Evolutionary conservation across 169 alveolate species (phyloP).

Genomic region (Neospora caninum): DNA sequence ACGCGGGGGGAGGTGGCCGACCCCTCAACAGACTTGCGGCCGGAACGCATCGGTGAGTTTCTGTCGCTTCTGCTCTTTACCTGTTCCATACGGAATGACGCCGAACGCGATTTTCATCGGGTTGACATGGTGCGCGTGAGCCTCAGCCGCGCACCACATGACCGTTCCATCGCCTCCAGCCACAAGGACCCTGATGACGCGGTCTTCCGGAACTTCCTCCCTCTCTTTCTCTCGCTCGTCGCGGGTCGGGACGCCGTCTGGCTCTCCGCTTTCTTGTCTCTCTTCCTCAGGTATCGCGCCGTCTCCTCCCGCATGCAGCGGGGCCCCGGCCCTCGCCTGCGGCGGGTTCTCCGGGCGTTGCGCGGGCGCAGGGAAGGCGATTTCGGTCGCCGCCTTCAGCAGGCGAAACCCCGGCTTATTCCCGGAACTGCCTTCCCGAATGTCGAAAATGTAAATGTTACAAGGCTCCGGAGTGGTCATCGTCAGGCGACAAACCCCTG

Average conservation of each 20-base stretch:
- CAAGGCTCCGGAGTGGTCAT: slow-evolving; percentile 27
- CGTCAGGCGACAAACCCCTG: slow-evolving; percentile 73
- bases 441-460: slow-evolving; percentile 68
- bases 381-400: slow-evolving; percentile 58
- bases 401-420: slow-evolving; percentile 72
- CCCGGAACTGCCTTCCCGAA: slow-evolving; percentile 74
- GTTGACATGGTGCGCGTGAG: slow-evolving; percentile 82
- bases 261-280: not conserved
- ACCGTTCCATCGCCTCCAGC: slow-evolving; percentile 98
- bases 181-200: slow-evolving; percentile 80
- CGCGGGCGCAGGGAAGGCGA: not conserved
- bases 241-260: not conserved
- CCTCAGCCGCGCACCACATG: slow-evolving; percentile 90
- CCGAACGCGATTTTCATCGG: slow-evolving; percentile 82
- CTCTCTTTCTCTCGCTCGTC: not conserved
- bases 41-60: too few relatives aligned
- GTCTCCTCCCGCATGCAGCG: not conserved
- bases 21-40: too few relatives aligned
- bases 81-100: slow-evolving; percentile 95
- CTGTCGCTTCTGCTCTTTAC: slow-evolving; percentile 69
- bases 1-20: too few relatives aligned
- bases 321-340: too few relatives aligned
- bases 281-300: not conserved
- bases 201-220: not conserved
- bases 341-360: not conserved